phyloP scores from a whole-genome alignment of 805 yeast genomes.

The Yarrowia osloensis region DNA sequence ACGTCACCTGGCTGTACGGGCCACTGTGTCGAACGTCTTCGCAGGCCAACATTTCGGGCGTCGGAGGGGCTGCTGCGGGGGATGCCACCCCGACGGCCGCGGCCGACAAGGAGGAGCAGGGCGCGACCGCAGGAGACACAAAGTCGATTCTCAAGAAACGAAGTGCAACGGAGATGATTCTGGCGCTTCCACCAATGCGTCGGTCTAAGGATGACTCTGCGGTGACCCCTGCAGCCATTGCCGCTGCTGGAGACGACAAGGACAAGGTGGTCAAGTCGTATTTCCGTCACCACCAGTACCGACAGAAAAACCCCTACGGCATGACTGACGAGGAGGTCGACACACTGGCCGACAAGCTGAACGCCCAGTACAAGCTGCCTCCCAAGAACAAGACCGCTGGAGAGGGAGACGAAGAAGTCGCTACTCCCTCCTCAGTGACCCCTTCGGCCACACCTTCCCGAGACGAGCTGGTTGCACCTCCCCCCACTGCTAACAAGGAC shows the following conservation, averaged over 20 bases:
- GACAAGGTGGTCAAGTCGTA: conserved; percentile 36
- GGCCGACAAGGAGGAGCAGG: not conserved
- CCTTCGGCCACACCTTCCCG: conserved; percentile 8
- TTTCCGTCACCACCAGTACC: conserved; percentile 46
- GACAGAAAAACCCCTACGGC: conserved; percentile 41
- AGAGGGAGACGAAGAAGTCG: not conserved
- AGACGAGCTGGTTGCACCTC: not conserved
- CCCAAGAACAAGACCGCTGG: conserved; percentile 12
- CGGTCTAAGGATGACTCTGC: conserved; percentile 21
- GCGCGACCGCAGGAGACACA: conserved; percentile 39
- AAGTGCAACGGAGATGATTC: conserved; percentile 78
- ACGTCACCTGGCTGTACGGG: conserved; percentile 97
- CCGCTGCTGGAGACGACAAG: conserved; percentile 32
- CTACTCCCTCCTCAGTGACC: not conserved
- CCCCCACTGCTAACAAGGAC: conserved; percentile 19
- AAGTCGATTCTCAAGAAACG: conserved; percentile 89
- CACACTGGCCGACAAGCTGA: conserved; percentile 26
- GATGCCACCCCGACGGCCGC: conserved; percentile 19
- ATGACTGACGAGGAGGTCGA: conserved; percentile 37
- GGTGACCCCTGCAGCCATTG: conserved; percentile 26
- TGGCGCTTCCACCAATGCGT: conserved; percentile 41
- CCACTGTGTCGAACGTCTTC: conserved; percentile 48
- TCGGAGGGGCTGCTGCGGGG: conserved; percentile 17
- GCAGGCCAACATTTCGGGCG: conserved; percentile 20
- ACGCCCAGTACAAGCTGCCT: conserved; percentile 26